Conservation (phyloP, 163 green algal genomes). For the Prototheca wickerhamii region DNA sequence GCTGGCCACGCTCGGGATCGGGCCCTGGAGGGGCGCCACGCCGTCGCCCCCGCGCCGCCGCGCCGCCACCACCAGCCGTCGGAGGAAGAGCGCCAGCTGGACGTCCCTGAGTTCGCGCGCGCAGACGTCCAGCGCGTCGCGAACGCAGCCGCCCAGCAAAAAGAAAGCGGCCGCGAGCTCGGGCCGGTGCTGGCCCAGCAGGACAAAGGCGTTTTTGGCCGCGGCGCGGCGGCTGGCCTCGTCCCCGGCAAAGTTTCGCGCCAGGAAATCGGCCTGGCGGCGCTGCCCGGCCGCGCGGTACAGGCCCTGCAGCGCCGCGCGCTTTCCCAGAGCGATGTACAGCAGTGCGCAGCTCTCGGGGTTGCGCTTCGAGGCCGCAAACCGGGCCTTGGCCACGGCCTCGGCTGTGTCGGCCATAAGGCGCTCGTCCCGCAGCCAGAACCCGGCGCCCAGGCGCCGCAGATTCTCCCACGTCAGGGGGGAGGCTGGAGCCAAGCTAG, state of each 20-base stretch:
- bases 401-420: constrained; percentile 26
- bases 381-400: constrained; percentile 48
- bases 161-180: constrained; percentile 70
- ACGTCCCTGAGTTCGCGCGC: constrained; percentile 53
- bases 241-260: constrained; percentile 45
- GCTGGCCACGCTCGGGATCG: no score
- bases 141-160: constrained; percentile 37
- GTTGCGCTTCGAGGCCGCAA: constrained; percentile 41
- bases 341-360: constrained; percentile 58
- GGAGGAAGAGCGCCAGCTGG: constrained; percentile 67
- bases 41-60: constrained; percentile 1
- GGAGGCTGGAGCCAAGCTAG: neutral
- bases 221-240: constrained; percentile 39
- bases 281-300: constrained; percentile 39
- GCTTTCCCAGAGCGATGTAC: constrained; percentile 60
- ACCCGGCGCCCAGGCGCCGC: constrained; percentile 50
- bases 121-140: constrained; percentile 52
- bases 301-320: constrained; percentile 40
- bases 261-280: constrained; percentile 65
- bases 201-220: constrained; percentile 75
- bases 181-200: constrained; percentile 64
- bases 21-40: no score
- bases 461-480: constrained; percentile 48
- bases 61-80: constrained; percentile 36
- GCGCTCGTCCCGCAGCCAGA: constrained; percentile 56